Conservation (phyloP, 2,329 filamentous ascomycete species). For the Fusarium graminum region DNA sequence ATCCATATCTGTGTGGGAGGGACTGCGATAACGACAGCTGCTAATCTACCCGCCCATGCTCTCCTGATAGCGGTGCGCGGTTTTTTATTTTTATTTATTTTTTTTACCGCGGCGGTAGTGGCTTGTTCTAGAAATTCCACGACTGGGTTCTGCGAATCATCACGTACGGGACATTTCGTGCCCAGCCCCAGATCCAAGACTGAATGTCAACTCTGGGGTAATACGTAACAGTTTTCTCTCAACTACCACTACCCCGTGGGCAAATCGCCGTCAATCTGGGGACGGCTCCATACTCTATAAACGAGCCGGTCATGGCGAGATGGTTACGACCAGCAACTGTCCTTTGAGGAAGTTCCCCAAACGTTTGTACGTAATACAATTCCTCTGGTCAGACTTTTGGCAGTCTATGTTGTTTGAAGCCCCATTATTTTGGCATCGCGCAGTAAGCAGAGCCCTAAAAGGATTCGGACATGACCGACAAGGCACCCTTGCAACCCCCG, state of each 20-base stretch:
- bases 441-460: slow-evolving; percentile 17
- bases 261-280: slow-evolving; percentile 43
- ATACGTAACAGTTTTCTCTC: slow-evolving; percentile 47
- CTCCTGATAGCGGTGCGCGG: slow-evolving; percentile 32
- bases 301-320: slow-evolving; percentile 22
- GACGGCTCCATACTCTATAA: slow-evolving; percentile 42
- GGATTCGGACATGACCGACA: slow-evolving; percentile 46
- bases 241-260: slow-evolving; percentile 45
- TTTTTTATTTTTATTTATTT: too few species aligned
- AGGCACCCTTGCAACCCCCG: slow-evolving; percentile 37
- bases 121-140: slow-evolving; percentile 23
- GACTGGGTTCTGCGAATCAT: slow-evolving; percentile 9
- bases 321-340: slow-evolving; percentile 13
- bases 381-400: slow-evolving; percentile 22
- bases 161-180: slow-evolving; percentile 15
- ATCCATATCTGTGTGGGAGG: not conserved
- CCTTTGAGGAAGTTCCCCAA: slow-evolving; percentile 34
- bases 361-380: slow-evolving; percentile 48
- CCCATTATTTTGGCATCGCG: slow-evolving; percentile 35
- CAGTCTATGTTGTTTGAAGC: slow-evolving; percentile 27
- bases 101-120: slow-evolving; percentile 38
- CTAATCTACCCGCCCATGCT: slow-evolving; percentile 1
- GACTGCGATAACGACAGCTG: slow-evolving; percentile 27
- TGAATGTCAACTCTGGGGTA: slow-evolving; percentile 40
- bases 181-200: slow-evolving; percentile 20